A percentile compares a stretch with the other conserved stretches of the same genome.
phyloP scores from a whole-genome alignment of 73 alveolate genomes.

The Tetrahymena malaccensis region DNA sequence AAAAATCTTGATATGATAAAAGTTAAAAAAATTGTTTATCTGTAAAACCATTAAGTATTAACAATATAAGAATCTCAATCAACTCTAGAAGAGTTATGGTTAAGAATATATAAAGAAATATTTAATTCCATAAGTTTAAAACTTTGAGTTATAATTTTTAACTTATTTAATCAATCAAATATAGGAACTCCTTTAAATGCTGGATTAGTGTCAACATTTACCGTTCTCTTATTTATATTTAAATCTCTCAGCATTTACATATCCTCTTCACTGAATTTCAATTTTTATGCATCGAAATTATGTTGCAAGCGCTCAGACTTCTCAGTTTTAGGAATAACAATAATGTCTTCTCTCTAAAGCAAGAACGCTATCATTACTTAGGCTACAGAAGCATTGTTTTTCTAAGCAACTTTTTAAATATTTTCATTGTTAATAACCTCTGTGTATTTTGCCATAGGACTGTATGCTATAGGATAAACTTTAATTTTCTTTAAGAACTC shows the following conservation, averaged over 20 bases:
- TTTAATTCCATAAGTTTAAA: no score
- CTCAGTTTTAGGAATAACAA: constrained; percentile 60
- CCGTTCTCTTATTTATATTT: neutral
- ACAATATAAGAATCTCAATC: no score
- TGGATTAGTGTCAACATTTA: neutral
- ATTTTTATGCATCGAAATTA: constrained; percentile 47
- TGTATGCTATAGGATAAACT: constrained; percentile 36
- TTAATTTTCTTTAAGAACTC: constrained; percentile 28
- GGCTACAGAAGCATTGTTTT: constrained; percentile 44
- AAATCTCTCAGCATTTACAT: neutral
- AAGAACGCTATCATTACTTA: constrained; percentile 52
- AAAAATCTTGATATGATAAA: no score
- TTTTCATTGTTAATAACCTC: constrained; percentile 27
- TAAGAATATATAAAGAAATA: no score
- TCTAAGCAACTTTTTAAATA: constrained; percentile 23
- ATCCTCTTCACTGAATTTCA: constrained; percentile 44
- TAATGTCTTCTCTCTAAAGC: constrained; percentile 38
- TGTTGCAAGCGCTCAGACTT: constrained; percentile 26
- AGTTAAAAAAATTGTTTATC: no score
- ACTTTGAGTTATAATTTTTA: no score
- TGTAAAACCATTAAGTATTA: no score
- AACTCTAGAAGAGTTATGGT: no score
- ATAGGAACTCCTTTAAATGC: neutral
- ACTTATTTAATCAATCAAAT: neutral
- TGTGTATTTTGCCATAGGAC: constrained; percentile 24